Conservation (phyloP, 306 rosid species). For the Acacia acuminata region DNA sequence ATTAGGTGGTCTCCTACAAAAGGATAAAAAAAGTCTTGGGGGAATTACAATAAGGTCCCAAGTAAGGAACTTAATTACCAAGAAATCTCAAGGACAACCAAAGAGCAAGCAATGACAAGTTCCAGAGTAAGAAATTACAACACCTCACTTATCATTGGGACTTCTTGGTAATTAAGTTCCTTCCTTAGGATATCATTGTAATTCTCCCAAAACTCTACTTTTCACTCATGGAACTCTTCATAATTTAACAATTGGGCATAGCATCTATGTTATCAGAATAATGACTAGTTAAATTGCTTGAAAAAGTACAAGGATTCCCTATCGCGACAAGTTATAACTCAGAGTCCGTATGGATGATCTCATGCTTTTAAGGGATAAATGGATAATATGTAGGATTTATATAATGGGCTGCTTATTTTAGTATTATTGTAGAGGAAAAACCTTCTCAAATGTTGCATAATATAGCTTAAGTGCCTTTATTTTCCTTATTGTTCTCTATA, state of each 20-base stretch:
- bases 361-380: neutral
- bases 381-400: neutral
- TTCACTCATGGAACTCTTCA: neutral
- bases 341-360: neutral
- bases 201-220: no score
- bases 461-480: neutral
- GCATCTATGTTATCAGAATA: neutral
- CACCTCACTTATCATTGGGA: no score
- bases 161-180: no score
- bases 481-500: neutral
- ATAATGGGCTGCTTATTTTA: neutral
- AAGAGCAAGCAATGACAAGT: no score
- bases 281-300: neutral
- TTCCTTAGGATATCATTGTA: no score
- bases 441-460: neutral
- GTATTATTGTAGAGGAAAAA: neutral
- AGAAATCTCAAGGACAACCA: no score
- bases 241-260: neutral
- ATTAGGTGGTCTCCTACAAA: no score
- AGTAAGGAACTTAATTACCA: no score
- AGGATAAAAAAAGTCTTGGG: no score
- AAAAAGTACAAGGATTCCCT: neutral
- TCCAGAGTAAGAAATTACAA: no score
- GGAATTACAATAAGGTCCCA: no score
- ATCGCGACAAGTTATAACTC: neutral